Conservation (phyloP, 257 asterid species). For the Solanum neorickii region DNA sequence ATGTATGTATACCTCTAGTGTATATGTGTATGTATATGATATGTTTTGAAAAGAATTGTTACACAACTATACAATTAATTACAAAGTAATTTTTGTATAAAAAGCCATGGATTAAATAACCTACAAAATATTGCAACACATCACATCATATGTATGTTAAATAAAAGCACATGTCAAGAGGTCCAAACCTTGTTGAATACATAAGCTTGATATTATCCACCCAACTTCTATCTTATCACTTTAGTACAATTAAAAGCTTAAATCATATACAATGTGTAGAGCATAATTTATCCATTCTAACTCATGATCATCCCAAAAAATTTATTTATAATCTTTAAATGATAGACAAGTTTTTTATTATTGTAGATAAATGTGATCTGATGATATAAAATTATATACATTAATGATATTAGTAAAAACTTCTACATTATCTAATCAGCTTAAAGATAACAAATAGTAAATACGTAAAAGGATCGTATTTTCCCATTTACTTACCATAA, state of each 20-base stretch:
- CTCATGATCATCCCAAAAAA: not conserved
- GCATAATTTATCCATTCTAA: not conserved
- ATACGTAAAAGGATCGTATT: no score
- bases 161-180: not conserved
- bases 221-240: not conserved
- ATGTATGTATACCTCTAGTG: no score
- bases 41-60: not conserved
- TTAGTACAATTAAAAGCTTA: not conserved
- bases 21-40: no score
- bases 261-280: not conserved
- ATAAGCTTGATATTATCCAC: not conserved
- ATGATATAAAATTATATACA: not conserved
- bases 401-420: not conserved
- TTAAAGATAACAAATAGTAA: not conserved
- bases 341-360: not conserved
- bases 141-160: not conserved
- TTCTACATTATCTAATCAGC: not conserved
- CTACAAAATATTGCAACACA: not conserved
- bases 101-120: not conserved
- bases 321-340: not conserved
- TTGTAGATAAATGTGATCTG: not conserved
- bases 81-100: not conserved
- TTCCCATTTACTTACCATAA: constrained; percentile 1
- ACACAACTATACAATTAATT: not conserved
- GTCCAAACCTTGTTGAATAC: not conserved